Base-by-base conservation (phyloP, 23 red algal species). In the Cyanidiococcus yangmingshanensis region DNA sequence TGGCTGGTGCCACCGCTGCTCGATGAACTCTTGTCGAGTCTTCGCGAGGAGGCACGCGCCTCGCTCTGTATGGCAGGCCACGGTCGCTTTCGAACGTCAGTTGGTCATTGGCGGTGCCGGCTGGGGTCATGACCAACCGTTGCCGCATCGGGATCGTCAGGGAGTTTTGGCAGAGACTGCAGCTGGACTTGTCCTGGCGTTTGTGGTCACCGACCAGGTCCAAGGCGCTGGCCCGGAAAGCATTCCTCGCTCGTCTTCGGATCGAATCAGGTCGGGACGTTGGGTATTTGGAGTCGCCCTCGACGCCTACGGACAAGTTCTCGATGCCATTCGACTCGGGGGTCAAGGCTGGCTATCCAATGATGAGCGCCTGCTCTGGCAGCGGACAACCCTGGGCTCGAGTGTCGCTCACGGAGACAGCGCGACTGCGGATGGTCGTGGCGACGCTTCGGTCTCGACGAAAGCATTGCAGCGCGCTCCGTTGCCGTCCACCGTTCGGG, bases 1-100 rank as follows among this genome's bases (percentile, higher is more conserved):
- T 32, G 21, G 63, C 27, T 71, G 63, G 16, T 71, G 27, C 63
- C n/a, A 29, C 63, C 63, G 32, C 63, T 71, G 63, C 63, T 71
- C n/a, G 63, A 2, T 2, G 63, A 71, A 35, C 32, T 71, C 16
- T 29, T 32, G 12, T 12, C 15, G 63, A 3, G n/a, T 25, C 63
- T 71, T 27, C n/a, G n/a, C n/a, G 63, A 25, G n/a, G 63, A 71
- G 27, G 63, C 63, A 7, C n/a, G 21, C 7, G 63, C 3, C 7
- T 7, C 63, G 50, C 27, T 71, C 16, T 35, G 63, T 7, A 29
- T 12, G 7, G 12, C 16, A 12, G 63, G 63, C 63, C 3, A 29
- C 32, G 12, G 7, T 2, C 21, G n/a, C 32, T 7, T 29, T 71
- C 16, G 63, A 71, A 71, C 63, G 27, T 12, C 63, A 71, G 27